Evolutionary conservation across 768 basidiomycete species (phyloP).

Genomic region (Leccinum broughii): DNA sequence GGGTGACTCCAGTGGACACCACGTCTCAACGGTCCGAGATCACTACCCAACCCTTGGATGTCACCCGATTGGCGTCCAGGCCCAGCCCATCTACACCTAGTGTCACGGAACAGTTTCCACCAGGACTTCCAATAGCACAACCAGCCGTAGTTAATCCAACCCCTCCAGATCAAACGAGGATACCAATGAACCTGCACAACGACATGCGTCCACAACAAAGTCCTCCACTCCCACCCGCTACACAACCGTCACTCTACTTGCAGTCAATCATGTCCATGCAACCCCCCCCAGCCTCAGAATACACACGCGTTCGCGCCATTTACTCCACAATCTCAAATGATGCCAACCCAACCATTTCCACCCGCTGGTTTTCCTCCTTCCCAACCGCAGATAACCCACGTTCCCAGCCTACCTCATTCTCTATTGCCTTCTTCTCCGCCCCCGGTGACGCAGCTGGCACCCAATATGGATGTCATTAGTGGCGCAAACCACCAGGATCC

Average conservation of each 20-base stretch:
- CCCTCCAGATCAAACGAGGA: constrained; percentile 5
- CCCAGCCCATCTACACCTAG: constrained; percentile 1
- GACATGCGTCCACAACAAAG: constrained; percentile 1
- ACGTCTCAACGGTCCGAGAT: constrained; percentile 12
- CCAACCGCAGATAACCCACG: constrained; percentile 16
- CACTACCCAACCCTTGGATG: constrained; percentile 2
- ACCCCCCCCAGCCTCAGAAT: constrained; percentile 20
- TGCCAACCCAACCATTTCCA: constrained; percentile 17
- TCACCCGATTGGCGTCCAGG: background rate
- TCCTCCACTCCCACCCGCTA: constrained; percentile 5
- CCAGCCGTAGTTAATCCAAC: background rate
- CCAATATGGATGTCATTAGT: constrained; percentile 10
- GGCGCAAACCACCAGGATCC: constrained; percentile 17
- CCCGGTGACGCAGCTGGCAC: constrained; percentile 14
- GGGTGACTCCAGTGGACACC: constrained; percentile 50
- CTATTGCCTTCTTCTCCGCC: constrained; percentile 18
- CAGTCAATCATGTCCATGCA: constrained; percentile 15
- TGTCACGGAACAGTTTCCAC: background rate
- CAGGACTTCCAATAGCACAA: constrained; percentile 1
- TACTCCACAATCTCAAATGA: constrained; percentile 18
- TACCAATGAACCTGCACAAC: background rate
- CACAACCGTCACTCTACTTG: constrained; percentile 12
- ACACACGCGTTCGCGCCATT: constrained; percentile 14
- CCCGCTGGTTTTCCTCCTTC: constrained; percentile 18
- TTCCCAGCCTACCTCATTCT: constrained; percentile 11